Base-by-base conservation (phyloP, 2,329 filamentous ascomycete genomes). In the Botrytis elliptica region DNA sequence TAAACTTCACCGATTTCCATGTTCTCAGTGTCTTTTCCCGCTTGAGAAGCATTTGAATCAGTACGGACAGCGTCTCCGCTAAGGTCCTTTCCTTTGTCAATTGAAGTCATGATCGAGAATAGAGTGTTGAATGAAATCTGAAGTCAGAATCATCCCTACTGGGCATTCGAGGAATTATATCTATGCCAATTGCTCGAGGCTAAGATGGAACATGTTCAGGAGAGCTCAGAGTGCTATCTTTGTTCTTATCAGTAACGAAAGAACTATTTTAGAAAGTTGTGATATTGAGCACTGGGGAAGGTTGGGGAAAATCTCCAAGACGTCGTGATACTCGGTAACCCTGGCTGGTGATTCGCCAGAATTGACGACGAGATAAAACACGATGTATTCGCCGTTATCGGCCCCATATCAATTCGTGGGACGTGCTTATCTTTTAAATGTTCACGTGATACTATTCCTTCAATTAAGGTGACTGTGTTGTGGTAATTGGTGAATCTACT, bases 311-410 rank as follows among this genome's bases (percentile, higher is more conserved):
- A 66, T 52, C 25, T n/a, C 29, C 44, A 44, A 66, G 12, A 25
- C 18, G 14, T 66, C n/a, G 33, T 66, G 29, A 66, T 52, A 52
- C 29, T 66, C 64, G 64, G 44, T 14, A 66, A n/a, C 29, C 36
- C 46, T 7, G 8, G 44, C 29, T 16, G 4, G 14, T 66, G 44
- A 52, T 52, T 66, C 22, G 64, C 33, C 20, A 66, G 64, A 66
- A 66, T 66, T 52, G 44, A 55, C 64, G 44, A 67, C 22, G 64
- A 67, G 64, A 38, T 38, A 38, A 46, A 38, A 22, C 44, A 40
- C 12, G 12, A 33, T 16, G 33, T 36, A 6, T 33, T 36, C 49
- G 64, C 64, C 44, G 33, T 52, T 67, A 52, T 66, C 64, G 44
- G 44, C 44, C 29, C 44, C 44, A 49, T 42, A 44, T 33, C 44